phyloP scores from a whole-genome alignment of 768 basidiomycete genomes.

The Gymnopilus dilepis region DNA sequence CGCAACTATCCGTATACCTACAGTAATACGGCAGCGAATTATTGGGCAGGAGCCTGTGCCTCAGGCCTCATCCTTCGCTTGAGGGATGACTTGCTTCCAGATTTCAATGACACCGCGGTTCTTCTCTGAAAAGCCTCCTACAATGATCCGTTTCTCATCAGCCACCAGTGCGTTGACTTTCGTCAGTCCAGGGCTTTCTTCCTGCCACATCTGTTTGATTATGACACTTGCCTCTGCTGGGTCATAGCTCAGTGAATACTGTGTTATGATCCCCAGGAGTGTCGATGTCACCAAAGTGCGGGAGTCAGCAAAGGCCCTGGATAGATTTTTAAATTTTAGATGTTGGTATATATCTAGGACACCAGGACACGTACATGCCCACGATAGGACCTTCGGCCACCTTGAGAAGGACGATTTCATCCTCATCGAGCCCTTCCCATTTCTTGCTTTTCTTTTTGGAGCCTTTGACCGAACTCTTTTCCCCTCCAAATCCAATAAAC shows the following conservation, averaged over 20 bases:
- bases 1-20: constrained; percentile 2
- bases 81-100: constrained; percentile 45
- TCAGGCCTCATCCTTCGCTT: not conserved
- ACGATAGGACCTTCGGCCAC: constrained; percentile 79
- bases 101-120: constrained; percentile 70
- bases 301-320: constrained; percentile 56
- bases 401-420: constrained; percentile 49
- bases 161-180: constrained; percentile 72
- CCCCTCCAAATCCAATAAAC: constrained; percentile 72
- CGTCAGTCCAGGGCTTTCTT: constrained; percentile 44
- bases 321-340: not conserved
- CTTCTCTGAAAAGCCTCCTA: constrained; percentile 66
- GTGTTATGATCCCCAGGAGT: constrained; percentile 60
- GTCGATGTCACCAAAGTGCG: constrained; percentile 59
- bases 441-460: constrained; percentile 68
- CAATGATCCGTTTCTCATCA: constrained; percentile 51
- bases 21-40: not conserved
- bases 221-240: constrained; percentile 41
- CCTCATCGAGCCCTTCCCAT: constrained; percentile 71
- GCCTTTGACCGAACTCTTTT: constrained; percentile 52
- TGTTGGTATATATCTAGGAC: not conserved
- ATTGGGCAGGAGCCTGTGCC: not conserved
- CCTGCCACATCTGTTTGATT: constrained; percentile 52
- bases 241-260: constrained; percentile 50
- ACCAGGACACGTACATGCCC: constrained; percentile 57